Conservation (phyloP, 768 basidiomycete species). For the Pleurotus pulmonarius region DNA sequence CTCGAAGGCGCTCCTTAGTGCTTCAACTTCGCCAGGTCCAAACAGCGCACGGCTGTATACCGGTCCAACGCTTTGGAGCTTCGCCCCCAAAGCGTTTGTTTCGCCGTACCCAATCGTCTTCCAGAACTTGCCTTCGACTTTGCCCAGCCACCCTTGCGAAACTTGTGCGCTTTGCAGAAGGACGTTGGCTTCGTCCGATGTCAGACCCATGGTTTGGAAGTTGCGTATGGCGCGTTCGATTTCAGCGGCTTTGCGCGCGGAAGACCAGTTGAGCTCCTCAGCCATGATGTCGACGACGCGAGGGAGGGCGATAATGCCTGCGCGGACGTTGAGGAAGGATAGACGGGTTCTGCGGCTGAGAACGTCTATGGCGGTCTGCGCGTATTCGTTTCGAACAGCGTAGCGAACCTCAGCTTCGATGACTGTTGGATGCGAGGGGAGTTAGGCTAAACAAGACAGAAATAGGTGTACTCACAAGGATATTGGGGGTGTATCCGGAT, state of each 20-base stretch:
- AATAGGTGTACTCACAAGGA: constrained; percentile 52
- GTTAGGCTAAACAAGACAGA: not conserved
- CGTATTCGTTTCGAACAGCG: constrained; percentile 87
- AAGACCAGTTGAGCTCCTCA: constrained; percentile 77
- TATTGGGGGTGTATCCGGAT: constrained; percentile 66
- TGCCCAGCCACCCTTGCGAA: constrained; percentile 13
- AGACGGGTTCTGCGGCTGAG: constrained; percentile 89
- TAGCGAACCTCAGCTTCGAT: constrained; percentile 94
- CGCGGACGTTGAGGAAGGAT: constrained; percentile 88
- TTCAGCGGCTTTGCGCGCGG: constrained; percentile 54
- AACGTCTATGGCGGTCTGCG: constrained; percentile 87
- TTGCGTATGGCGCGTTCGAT: constrained; percentile 57
- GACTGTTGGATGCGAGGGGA: constrained; percentile 33
- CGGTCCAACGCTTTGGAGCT: constrained; percentile 12
- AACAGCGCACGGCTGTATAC: constrained; percentile 39
- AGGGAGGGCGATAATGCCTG: constrained; percentile 81
- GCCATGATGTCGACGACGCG: constrained; percentile 90
- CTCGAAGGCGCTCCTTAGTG: constrained; percentile 35
- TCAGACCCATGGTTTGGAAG: constrained; percentile 83
- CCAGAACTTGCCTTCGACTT: constrained; percentile 21
- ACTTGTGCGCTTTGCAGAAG: constrained; percentile 18
- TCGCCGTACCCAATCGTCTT: constrained; percentile 38
- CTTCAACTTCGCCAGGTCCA: constrained; percentile 39
- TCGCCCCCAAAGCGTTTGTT: constrained; percentile 11
- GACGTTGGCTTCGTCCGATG: constrained; percentile 39